Evolutionary conservation across 768 basidiomycete species (phyloP).

Genomic region (Hemileccinum rubropunctum): DNA sequence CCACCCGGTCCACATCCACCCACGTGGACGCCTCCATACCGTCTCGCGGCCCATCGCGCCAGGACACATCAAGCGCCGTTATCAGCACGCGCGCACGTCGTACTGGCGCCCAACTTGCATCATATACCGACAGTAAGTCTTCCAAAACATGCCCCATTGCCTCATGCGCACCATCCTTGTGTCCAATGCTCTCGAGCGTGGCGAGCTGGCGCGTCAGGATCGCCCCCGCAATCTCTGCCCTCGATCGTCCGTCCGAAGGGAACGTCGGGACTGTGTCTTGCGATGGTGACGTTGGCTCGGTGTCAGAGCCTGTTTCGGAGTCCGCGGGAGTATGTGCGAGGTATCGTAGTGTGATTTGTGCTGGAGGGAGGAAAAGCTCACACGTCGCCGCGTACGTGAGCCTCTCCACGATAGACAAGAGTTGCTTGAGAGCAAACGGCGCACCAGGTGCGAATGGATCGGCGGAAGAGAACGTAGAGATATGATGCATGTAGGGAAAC

Average conservation of each 20-base stretch:
- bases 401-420: slow-evolving; percentile 59
- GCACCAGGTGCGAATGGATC: slow-evolving; percentile 38
- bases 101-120: slow-evolving; percentile 46
- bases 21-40: slow-evolving; percentile 19
- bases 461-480: slow-evolving; percentile 10
- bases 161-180: slow-evolving; percentile 53
- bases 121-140: slow-evolving; percentile 53
- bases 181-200: slow-evolving; percentile 49
- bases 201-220: slow-evolving; percentile 63
- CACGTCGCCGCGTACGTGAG: slow-evolving; percentile 64
- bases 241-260: slow-evolving; percentile 9
- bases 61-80: slow-evolving; percentile 48
- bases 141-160: slow-evolving; percentile 43
- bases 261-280: slow-evolving; percentile 11
- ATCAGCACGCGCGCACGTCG: slow-evolving; percentile 57
- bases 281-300: background rate
- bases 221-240: slow-evolving; percentile 42
- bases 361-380: slow-evolving; percentile 57
- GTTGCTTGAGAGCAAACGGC: slow-evolving; percentile 47
- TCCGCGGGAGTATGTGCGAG: background rate
- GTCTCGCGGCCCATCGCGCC: slow-evolving; percentile 19
- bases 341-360: slow-evolving; percentile 46
- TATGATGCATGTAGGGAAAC: slow-evolving; percentile 48
- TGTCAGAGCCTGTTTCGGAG: background rate
- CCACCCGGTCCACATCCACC: slow-evolving; percentile 35